Conservation (phyloP, 768 basidiomycete genomes). For the Hericium erinaceus region DNA sequence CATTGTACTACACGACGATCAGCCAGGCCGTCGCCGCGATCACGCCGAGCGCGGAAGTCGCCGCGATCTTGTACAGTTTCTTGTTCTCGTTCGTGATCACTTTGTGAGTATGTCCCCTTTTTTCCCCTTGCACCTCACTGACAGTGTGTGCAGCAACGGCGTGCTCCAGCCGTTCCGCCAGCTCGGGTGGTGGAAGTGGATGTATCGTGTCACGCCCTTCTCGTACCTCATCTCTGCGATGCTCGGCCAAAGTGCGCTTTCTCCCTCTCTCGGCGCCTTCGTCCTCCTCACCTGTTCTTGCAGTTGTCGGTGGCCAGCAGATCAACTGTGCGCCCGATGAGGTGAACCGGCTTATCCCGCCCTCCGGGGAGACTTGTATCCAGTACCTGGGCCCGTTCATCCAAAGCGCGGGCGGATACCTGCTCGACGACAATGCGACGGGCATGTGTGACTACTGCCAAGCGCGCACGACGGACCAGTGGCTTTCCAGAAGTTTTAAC, state of each 20-base stretch:
- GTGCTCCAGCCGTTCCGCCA: conserved; percentile 36
- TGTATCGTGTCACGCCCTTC: conserved; percentile 27
- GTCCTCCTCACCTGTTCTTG: conserved; percentile 36
- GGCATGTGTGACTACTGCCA: conserved; percentile 46
- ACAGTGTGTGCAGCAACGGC: conserved; percentile 27
- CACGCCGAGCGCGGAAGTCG: conserved; percentile 31
- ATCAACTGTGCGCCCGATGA: conserved; percentile 56
- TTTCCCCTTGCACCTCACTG: background rate
- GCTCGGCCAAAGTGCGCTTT: conserved; percentile 35
- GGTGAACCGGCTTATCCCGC: conserved; percentile 43
- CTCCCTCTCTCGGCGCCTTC: background rate
- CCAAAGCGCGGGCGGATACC: conserved; percentile 33
- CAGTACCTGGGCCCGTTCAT: conserved; percentile 38
- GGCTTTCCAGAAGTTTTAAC: conserved; percentile 46
- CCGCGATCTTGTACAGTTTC: conserved; percentile 28
- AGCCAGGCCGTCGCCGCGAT: conserved; percentile 33
- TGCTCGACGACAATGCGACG: conserved; percentile 31
- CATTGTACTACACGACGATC: conserved; percentile 36
- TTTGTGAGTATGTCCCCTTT: conserved; percentile 25
- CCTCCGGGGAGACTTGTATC: conserved; percentile 36
- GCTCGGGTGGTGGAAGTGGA: conserved; percentile 38
- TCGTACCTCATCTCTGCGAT: conserved; percentile 32
- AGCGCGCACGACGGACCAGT: conserved; percentile 47
- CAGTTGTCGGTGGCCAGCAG: conserved; percentile 41
- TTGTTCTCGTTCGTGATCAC: conserved; percentile 32